These are phyloP conservation scores for Fusarium abutilonis DNA, from an alignment of 2,329 filamentous ascomycete genomes.

Conservation along the genomic window DNA sequence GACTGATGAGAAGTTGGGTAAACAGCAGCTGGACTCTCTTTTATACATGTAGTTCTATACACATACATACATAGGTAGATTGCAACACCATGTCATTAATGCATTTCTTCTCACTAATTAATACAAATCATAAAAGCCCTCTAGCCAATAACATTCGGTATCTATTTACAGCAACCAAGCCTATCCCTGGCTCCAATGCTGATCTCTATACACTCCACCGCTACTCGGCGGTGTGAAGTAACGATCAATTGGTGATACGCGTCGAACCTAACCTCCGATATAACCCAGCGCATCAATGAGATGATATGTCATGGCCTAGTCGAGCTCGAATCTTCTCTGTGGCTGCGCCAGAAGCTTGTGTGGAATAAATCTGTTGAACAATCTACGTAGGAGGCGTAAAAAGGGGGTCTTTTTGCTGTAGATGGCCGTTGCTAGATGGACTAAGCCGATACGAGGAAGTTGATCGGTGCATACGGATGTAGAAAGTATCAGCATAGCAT, in stretches of 20 bases:
- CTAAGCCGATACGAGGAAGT: conserved; percentile 6
- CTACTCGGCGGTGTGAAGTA: neutral
- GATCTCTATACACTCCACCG: conserved; percentile 7
- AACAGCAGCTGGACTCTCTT: neutral
- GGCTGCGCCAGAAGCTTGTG: conserved; percentile 11
- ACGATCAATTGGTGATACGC: neutral
- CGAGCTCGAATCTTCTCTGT: neutral
- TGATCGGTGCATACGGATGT: no score
- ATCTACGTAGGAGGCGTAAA: neutral
- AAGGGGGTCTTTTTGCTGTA: neutral
- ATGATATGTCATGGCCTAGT: no score
- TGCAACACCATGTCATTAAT: conserved; percentile 5
- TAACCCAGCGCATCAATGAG: no score
- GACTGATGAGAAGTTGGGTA: neutral
- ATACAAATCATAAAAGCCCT: neutral
- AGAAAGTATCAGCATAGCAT: no score
- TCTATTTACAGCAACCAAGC: conserved; percentile 23
- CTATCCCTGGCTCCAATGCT: conserved; percentile 10
- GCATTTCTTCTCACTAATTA: conserved; percentile 1
- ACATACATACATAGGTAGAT: neutral
- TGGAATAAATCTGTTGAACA: neutral
- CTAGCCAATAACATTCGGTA: conserved; percentile 1
- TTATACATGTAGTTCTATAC: no score
- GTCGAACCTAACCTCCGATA: no score
- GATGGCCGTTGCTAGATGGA: neutral